phyloP scores from a whole-genome alignment of 2,329 filamentous ascomycete species.

The Ophidiomyces ophidiicola region DNA sequence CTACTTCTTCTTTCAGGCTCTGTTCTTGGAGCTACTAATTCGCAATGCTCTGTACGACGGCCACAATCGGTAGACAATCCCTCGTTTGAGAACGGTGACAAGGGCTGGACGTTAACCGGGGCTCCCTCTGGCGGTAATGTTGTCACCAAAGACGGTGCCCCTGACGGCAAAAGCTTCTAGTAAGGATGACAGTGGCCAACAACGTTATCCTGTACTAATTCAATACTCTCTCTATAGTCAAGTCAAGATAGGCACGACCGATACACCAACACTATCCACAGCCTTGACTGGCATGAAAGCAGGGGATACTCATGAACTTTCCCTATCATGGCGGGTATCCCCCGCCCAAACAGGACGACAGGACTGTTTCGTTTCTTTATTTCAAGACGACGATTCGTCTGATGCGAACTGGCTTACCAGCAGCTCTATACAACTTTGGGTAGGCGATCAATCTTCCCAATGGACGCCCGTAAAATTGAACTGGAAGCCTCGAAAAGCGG shows the following conservation, averaged over 20 bases:
- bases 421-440: too few relatives aligned
- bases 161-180: constrained; percentile 3
- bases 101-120: neutral
- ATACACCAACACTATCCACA: neutral
- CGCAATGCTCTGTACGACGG: too few relatives aligned
- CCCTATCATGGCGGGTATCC: too few relatives aligned
- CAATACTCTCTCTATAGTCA: neutral
- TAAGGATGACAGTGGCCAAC: neutral
- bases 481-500: neutral
- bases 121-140: neutral
- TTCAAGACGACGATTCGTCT: too few relatives aligned
- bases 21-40: too few relatives aligned
- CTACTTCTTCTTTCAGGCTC: too few relatives aligned
- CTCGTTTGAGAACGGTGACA: neutral
- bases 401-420: too few relatives aligned
- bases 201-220: neutral
- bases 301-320: neutral
- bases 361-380: too few relatives aligned
- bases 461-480: neutral
- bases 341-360: neutral
- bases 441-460: neutral
- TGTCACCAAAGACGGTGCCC: neutral
- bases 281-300: neutral
- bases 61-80: neutral
- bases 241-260: neutral